A percentile compares a stretch with the other conserved stretches of the same genome.
phyloP scores from a whole-genome alignment of 1,284 basidiomycete genomes.

The Apiotrichum laibachii region DNA sequence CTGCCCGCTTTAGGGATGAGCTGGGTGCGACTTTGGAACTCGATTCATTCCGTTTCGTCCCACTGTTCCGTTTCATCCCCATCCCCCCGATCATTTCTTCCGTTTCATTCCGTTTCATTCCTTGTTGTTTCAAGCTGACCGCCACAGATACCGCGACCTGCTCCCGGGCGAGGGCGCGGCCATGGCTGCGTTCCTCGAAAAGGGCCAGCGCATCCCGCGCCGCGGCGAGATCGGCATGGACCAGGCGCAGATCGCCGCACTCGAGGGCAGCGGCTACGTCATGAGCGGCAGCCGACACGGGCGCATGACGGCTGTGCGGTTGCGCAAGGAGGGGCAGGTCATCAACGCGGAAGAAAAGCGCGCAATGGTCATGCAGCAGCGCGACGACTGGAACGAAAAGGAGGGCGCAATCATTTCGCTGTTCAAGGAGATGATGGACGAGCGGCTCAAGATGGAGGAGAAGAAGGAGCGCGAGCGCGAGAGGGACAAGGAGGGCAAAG shows the following conservation, averaged over 20 bases:
- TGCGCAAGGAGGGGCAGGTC: constrained; percentile 96
- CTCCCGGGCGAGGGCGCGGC: constrained; percentile 92
- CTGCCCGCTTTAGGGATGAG: too few relatives aligned
- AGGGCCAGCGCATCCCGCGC: constrained; percentile 89
- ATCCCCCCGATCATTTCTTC: neutral
- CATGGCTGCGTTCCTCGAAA: constrained; percentile 91
- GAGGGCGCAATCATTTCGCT: constrained; percentile 65
- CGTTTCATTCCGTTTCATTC: neutral
- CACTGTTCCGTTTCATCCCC: neutral
- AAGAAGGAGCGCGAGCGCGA: constrained; percentile 4
- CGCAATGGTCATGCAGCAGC: constrained; percentile 86
- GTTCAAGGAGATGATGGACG: constrained; percentile 73
- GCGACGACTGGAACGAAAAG: constrained; percentile 84
- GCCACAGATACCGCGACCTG: constrained; percentile 66
- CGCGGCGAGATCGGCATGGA: constrained; percentile 96
- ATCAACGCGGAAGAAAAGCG: constrained; percentile 97
- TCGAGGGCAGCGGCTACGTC: constrained; percentile 89
- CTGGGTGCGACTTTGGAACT: too few relatives aligned
- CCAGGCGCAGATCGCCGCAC: constrained; percentile 78
- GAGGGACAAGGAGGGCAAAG: neutral
- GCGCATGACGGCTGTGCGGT: constrained; percentile 94
- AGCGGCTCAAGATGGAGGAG: constrained; percentile 41
- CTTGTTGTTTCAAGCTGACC: neutral
- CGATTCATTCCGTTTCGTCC: neutral
- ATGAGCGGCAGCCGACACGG: constrained; percentile 94